A percentile compares a stretch with the other conserved stretches of the same genome.
Evolutionary conservation across 2,329 filamentous ascomycete species (phyloP).

Genomic region (Clonostachys rosea): DNA sequence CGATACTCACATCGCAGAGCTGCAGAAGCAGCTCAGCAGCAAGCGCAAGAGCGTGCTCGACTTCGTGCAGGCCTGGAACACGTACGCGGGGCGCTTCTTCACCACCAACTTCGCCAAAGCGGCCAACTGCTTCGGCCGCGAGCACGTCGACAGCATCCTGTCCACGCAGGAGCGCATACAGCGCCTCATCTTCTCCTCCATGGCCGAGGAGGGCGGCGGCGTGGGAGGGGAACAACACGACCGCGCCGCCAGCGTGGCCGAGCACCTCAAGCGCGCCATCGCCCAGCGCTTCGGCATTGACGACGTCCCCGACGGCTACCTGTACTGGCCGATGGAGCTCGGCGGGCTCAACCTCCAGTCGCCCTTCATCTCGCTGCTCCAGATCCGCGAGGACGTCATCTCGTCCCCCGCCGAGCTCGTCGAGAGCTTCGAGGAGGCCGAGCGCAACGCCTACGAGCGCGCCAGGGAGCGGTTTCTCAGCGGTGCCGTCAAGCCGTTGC

Average conservation of each 20-base stretch:
- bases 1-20: conserved; percentile 53
- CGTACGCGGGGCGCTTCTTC: conserved; percentile 47
- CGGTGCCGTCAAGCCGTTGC: conserved; percentile 4
- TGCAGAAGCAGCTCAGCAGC: conserved; percentile 48
- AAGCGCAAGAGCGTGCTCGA: conserved; percentile 45
- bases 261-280: conserved; percentile 50
- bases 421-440: conserved; percentile 21
- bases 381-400: conserved; percentile 25
- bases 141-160: conserved; percentile 48
- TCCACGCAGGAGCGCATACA: conserved; percentile 43
- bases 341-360: conserved; percentile 41
- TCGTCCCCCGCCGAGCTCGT: conserved; percentile 20
- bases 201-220: conserved; percentile 9
- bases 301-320: conserved; percentile 36
- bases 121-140: conserved; percentile 44
- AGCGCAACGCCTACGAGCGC: conserved; percentile 23
- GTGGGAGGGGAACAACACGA: conserved; percentile 3
- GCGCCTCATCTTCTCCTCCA: conserved; percentile 34
- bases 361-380: conserved; percentile 35
- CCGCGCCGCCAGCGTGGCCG: conserved; percentile 35
- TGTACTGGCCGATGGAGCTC: conserved; percentile 38
- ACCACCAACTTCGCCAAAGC: conserved; percentile 45
- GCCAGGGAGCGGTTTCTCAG: conserved; percentile 27
- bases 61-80: conserved; percentile 45
- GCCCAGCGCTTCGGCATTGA: conserved; percentile 41